Conservation (phyloP, 2,329 filamentous ascomycete genomes). For the Hirsutella rhossiliensis region DNA sequence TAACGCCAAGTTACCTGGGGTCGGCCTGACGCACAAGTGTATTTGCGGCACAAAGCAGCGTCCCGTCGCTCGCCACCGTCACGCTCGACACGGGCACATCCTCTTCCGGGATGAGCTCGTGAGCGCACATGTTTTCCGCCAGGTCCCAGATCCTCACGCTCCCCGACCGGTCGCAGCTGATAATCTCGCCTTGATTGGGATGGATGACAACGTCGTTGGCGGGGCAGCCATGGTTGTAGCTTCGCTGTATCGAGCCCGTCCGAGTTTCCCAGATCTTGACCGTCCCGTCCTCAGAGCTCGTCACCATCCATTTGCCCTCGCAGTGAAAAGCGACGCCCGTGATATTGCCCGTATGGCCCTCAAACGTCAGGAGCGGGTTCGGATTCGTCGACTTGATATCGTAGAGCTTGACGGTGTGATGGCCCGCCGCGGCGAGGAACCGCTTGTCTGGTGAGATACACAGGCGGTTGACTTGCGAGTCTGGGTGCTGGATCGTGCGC, state of each 20-base stretch:
- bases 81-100: slow-evolving; percentile 90
- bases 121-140: slow-evolving; percentile 91
- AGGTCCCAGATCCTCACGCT: slow-evolving; percentile 95
- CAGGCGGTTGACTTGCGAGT: slow-evolving; percentile 95
- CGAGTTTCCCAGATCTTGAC: slow-evolving; percentile 97
- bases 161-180: slow-evolving; percentile 86
- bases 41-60: slow-evolving; percentile 85
- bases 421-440: slow-evolving; percentile 71
- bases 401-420: slow-evolving; percentile 89
- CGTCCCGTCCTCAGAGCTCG: slow-evolving; percentile 88
- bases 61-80: slow-evolving; percentile 89
- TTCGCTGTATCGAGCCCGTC: slow-evolving; percentile 75
- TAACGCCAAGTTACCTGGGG: too few species aligned
- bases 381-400: slow-evolving; percentile 98
- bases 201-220: slow-evolving; percentile 99
- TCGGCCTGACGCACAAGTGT: slow-evolving; percentile 50
- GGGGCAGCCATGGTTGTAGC: slow-evolving; percentile 78
- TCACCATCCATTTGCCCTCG: slow-evolving; percentile 99
- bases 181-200: slow-evolving; percentile 95
- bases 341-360: slow-evolving; percentile 91
- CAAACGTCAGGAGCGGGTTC: slow-evolving; percentile 83
- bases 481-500: slow-evolving; percentile 92
- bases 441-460: slow-evolving; percentile 98
- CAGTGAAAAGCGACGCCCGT: slow-evolving; percentile 97
- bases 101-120: slow-evolving; percentile 92